Evolutionary conservation across 2,329 filamentous ascomycete species (phyloP).

Genomic region (Domatiomyces catenatus): DNA sequence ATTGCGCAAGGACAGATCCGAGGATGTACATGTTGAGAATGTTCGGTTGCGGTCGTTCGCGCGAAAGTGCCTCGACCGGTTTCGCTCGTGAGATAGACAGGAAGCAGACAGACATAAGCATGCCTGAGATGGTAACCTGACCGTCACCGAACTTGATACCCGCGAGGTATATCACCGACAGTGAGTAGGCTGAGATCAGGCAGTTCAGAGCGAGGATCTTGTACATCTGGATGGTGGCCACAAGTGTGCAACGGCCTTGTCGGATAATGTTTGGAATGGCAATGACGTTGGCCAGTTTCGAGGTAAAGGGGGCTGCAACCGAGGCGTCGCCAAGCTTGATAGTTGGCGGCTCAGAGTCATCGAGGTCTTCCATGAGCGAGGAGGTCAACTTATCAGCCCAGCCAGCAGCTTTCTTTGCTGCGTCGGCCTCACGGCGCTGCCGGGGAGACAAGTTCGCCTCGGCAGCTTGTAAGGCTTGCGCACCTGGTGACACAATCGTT

Average conservation of each 20-base stretch:
- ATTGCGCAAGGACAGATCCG: conserved; percentile 90
- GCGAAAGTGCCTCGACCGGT: conserved; percentile 86
- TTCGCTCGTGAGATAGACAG: conserved; percentile 94
- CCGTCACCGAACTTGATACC: conserved; percentile 98
- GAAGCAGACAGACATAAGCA: conserved; percentile 99
- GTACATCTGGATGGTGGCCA: conserved; percentile 99
- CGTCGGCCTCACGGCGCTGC: conserved; percentile 39
- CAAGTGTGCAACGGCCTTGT: conserved; percentile 90
- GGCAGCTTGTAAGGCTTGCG: conserved; percentile 42
- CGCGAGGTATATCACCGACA: conserved; percentile 90
- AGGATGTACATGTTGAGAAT: conserved; percentile 99
- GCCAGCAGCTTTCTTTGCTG: conserved; percentile 54
- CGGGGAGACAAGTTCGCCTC: conserved; percentile 34
- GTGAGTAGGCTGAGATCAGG: conserved; percentile 90
- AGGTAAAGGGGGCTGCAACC: conserved; percentile 92
- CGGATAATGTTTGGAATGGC: conserved; percentile 97
- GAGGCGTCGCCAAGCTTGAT: conserved; percentile 96
- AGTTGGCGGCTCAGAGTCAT: conserved; percentile 78
- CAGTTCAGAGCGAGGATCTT: conserved; percentile 98
- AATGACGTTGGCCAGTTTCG: conserved; percentile 90
- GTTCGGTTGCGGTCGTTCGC: conserved; percentile 93
- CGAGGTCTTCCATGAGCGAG: conserved; percentile 83
- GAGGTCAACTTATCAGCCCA: conserved; percentile 76
- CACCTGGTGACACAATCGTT: conserved; percentile 51
- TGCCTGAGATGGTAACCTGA: conserved; percentile 95